Evolutionary conservation across 192 early-diverging fungal genomes (phyloP), one percentile per base, ranked within the genome.

Genomic region (Dimargaris verticillata): DNA sequence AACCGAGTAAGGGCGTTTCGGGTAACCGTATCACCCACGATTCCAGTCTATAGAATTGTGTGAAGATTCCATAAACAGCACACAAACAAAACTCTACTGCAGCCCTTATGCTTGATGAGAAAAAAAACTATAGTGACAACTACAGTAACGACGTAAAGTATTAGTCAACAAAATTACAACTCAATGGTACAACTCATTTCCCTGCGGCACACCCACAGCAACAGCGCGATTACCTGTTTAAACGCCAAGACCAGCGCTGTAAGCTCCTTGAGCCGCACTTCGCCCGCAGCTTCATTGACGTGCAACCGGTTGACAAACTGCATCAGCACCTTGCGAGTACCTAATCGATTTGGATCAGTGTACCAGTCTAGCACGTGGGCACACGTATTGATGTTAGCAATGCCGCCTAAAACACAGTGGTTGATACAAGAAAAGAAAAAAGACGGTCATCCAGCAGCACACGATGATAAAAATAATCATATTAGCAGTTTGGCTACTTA

Each of bases 1-100:
- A 84, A 80, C 28, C 72, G 68, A 10, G 58, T 54, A 47, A 84
- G 60, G 10, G 79, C 71, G 42, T 84, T 84, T 54, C 77, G 75
- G 25, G 74, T 70, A 28, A 76, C 69, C 61, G 71, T 66, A 38
- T 84, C 82, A 29, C 62, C 72, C 24, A 84, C 61, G 29, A 80
- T 70, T 10, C 67, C 69, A 50, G 68, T 64, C 72, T 81, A 69
- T 6, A 64, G 42, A 46, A 72, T 62, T 12, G 70, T 61, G 22
- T 68, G 66, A 6, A 61, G 38, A 5, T 38, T 38, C 7, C 33
- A 20, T 0, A 58, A n/a, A 17, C 41, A 26, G 28, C 3, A 61
- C 12, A 48, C 3, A 1, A 17, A 2, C 15, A 20, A 48, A 2
- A 17, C 15, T 5, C 25, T 12, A 12, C 18, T 1, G 18, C 6